Evolutionary conservation across 1,284 basidiomycete genomes (phyloP).

Genomic region (Vanrija pseudolonga): DNA sequence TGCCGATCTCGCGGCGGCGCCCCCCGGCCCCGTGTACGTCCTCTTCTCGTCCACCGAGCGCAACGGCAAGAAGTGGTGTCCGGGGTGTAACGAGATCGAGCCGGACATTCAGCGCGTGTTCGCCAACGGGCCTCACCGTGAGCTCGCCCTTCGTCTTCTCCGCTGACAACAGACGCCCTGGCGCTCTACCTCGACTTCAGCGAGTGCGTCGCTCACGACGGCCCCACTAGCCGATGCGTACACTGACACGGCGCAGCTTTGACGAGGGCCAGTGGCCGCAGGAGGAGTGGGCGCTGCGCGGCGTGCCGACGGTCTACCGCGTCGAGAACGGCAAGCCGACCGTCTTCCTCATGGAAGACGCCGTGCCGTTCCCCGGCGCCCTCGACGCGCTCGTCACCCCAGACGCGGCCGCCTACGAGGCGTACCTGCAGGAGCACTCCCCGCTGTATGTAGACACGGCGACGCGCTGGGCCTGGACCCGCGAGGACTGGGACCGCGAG

Average conservation of each 20-base stretch:
- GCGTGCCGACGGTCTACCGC: constrained; percentile 2
- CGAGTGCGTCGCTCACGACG: constrained; percentile 1
- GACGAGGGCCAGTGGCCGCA: not conserved
- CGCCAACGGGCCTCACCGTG: not conserved
- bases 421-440: not conserved
- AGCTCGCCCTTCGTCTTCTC: not conserved
- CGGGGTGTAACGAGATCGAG: not conserved
- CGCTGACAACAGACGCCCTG: not conserved
- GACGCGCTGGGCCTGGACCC: not conserved
- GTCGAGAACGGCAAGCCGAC: not conserved
- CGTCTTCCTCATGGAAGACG: not conserved
- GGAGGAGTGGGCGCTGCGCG: constrained; percentile 1
- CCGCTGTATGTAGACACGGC: not conserved
- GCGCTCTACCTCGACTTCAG: not conserved
- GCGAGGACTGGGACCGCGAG: not conserved
- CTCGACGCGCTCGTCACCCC: constrained; percentile 59
- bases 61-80: constrained; percentile 5
- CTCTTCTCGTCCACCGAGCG: constrained; percentile 1
- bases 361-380: constrained; percentile 8
- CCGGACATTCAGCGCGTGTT: constrained; percentile 2
- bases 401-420: constrained; percentile 1
- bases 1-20: constrained; percentile 4
- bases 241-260: constrained; percentile 2
- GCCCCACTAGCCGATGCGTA: not conserved
- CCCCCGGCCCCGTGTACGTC: not conserved